A percentile compares a stretch with the other conserved stretches of the same genome.
Conservation (phyloP, 495 filamentous ascomycete genomes). For the Clohesyomyces aquaticus region DNA sequence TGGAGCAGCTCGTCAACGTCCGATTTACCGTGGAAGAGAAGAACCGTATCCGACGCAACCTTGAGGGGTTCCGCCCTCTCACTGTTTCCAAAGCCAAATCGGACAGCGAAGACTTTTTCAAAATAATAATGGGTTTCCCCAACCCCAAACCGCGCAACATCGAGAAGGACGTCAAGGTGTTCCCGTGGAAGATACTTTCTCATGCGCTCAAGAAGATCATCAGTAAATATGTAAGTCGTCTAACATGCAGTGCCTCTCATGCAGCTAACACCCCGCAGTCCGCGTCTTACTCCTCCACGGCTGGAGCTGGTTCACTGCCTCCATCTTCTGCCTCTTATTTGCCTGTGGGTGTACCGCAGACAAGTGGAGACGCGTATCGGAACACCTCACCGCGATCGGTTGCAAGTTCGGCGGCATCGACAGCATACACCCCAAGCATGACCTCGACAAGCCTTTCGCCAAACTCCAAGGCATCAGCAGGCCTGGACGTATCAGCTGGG, state of each 20-base stretch:
- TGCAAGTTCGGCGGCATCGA: constrained; percentile 30
- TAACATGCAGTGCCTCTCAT: not conserved
- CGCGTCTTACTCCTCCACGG: constrained; percentile 50
- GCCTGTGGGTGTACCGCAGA: constrained; percentile 26
- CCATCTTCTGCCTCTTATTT: constrained; percentile 29
- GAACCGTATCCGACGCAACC: constrained; percentile 92
- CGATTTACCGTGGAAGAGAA: constrained; percentile 95
- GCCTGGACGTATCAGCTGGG: constrained; percentile 38
- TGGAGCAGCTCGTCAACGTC: constrained; percentile 82
- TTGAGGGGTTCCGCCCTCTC: constrained; percentile 86
- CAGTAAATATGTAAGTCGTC: constrained; percentile 85
- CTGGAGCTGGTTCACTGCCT: constrained; percentile 47
- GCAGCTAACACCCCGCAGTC: constrained; percentile 33
- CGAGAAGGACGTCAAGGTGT: constrained; percentile 98
- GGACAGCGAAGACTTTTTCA: constrained; percentile 96
- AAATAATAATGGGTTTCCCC: constrained; percentile 97
- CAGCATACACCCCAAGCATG: constrained; percentile 35
- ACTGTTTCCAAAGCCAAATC: constrained; percentile 90
- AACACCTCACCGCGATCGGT: constrained; percentile 37
- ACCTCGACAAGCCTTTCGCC: constrained; percentile 36
- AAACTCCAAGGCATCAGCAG: constrained; percentile 36
- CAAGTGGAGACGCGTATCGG: constrained; percentile 17
- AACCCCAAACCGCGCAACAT: constrained; percentile 95
- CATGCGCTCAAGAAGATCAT: constrained; percentile 94
- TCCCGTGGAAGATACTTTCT: constrained; percentile 84